Percentiles rank a stretch among this genome's conserved stretches.
Conservation (phyloP, 2,329 filamentous ascomycete species). For the Botrytis deweyae region DNA sequence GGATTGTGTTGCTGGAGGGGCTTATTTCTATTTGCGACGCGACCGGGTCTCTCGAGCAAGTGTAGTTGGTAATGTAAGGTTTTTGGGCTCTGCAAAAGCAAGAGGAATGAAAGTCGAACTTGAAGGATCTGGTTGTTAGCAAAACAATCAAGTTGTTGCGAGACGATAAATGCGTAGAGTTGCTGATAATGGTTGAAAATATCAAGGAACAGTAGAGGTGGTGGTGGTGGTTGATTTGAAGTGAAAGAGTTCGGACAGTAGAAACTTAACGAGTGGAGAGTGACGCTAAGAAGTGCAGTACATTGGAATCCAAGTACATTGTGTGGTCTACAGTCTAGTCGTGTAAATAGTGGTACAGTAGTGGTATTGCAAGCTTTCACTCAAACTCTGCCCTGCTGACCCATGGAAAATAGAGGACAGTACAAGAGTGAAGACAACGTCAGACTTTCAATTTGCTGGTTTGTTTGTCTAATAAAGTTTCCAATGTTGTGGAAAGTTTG, state of each 20-base stretch:
- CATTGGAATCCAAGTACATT: neutral
- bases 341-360: neutral
- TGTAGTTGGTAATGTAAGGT: neutral
- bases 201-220: neutral
- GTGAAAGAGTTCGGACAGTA: slow-evolving; percentile 6
- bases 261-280: slow-evolving; percentile 10
- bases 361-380: slow-evolving; percentile 7
- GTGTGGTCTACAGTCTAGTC: neutral
- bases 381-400: slow-evolving; percentile 14
- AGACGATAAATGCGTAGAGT: neutral
- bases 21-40: slow-evolving; percentile 17
- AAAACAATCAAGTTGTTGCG: neutral
- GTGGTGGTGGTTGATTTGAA: neutral
- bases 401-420: neutral
- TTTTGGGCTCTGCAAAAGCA: slow-evolving; percentile 5
- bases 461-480: neutral
- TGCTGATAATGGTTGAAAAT: slow-evolving; percentile 2
- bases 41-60: slow-evolving; percentile 11
- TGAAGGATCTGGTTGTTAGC: neutral
- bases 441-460: neutral
- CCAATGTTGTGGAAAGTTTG: neutral
- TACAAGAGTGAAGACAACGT: neutral
- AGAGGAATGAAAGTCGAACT: neutral
- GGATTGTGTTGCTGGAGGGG: slow-evolving; percentile 15
- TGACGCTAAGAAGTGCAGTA: slow-evolving; percentile 9